Conservation (phyloP, 805 yeast species). For the Candida golubevii region DNA sequence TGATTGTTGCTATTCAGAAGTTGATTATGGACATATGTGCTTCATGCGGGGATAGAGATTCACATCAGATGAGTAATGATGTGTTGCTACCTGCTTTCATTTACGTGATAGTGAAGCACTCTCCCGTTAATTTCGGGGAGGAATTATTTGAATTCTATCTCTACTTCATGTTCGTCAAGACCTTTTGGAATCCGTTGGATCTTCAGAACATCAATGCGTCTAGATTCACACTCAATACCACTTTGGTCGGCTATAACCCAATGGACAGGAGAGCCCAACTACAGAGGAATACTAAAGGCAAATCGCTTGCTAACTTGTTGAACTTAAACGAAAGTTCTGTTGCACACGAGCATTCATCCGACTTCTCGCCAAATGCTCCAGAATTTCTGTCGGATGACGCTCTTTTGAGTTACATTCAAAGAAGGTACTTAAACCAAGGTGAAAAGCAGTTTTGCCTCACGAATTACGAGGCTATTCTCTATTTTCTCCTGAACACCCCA, state of each 20-base stretch:
- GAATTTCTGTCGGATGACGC: constrained; percentile 29
- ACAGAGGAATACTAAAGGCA: constrained; percentile 11
- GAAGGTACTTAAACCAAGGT: constrained; percentile 32
- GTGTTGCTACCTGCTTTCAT: constrained; percentile 38
- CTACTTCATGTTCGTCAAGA: constrained; percentile 34
- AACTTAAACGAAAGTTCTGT: constrained; percentile 20
- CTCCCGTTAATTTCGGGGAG: constrained; percentile 13
- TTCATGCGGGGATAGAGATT: constrained; percentile 18
- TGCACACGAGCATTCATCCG: background rate
- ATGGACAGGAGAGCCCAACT: constrained; percentile 10
- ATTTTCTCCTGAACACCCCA: constrained; percentile 34
- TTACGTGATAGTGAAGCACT: constrained; percentile 30
- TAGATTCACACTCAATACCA: constrained; percentile 10
- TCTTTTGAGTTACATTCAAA: constrained; percentile 25
- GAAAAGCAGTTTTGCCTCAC: constrained; percentile 38
- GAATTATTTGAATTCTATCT: constrained; percentile 27
- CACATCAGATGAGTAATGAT: constrained; percentile 31
- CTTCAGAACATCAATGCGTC: constrained; percentile 22
- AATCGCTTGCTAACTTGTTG: constrained; percentile 28
- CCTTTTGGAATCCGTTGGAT: constrained; percentile 32
- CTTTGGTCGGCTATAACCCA: constrained; percentile 14
- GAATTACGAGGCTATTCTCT: constrained; percentile 39
- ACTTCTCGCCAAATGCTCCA: background rate
- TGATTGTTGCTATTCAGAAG: constrained; percentile 32
- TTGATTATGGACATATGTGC: constrained; percentile 19